Base-by-base conservation (phyloP, 345 rosid species). In the Ceriops decandra region DNA sequence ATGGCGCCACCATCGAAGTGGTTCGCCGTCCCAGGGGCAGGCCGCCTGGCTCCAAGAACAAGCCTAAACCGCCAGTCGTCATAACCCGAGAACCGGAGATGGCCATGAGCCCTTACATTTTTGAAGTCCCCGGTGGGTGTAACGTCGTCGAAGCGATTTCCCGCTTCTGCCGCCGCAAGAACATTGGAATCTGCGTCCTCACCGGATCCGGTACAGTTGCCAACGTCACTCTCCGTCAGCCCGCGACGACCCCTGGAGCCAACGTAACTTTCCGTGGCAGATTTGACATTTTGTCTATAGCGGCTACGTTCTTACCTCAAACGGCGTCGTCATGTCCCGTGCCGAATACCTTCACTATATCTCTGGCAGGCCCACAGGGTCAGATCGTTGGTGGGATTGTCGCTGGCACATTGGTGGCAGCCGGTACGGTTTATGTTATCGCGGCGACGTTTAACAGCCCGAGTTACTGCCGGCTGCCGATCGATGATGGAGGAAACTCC, bases 301-400 rank as follows among this genome's bases (percentile, higher is more conserved):
- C 97, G 13, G 98, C 97, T 0, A 87, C 97, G 4, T 84, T 90
- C 60, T 72, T 91, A 38, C 85, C 95, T 27, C 91, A 72, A 21
- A 72, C 87, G 52, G 58, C 81, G 19, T 69, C 81, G 19, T 69
- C 86, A 28, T 78, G 70, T 31, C 82, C 74, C 5, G 72, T 84
- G 0, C 88, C 96, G 0, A 84, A 79, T 62, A 73, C 74, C 54
- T 83, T 93, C 74, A 80, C 88, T 1, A 85, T 93, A 46, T 90
- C 97, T 0, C 80, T 93, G 5, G 97, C 97, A 1, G 96, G 97
- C 2, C 98, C 97, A 3, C 98, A 87, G 69, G 97, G 98, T 5
- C 98, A 93, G 83, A 85, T 89, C 76, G 91, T 93, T 0, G 98
- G 98, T 0, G 98, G 98, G 8, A 70, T 83, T 54, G 96, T 93